phyloP scores from a whole-genome alignment of 2,329 filamentous ascomycete genomes.

The Fusarium lyarnte region DNA sequence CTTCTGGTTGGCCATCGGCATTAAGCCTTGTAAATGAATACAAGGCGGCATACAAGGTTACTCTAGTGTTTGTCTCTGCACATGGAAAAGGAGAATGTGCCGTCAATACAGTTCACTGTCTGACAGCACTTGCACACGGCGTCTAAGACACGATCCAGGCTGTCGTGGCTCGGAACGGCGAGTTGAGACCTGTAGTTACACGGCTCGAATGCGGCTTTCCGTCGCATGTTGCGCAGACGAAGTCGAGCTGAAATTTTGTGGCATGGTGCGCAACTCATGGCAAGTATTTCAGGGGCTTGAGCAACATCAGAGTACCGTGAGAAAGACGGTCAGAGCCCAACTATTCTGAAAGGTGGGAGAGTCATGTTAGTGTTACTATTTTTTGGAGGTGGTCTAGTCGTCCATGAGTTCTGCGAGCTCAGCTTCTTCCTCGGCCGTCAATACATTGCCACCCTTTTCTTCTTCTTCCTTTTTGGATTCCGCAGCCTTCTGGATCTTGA shows the following conservation, averaged over 20 bases:
- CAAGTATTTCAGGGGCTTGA: not conserved
- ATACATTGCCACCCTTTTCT: constrained; percentile 57
- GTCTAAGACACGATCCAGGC: constrained; percentile 21
- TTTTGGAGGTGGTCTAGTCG: constrained; percentile 53
- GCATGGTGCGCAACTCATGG: constrained; percentile 9
- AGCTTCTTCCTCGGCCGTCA: constrained; percentile 91
- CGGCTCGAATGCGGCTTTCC: not conserved
- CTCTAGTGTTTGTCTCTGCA: not conserved
- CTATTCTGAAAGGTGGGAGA: not conserved
- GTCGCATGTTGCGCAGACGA: constrained; percentile 1
- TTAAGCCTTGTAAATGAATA: not conserved
- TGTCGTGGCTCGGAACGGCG: constrained; percentile 4
- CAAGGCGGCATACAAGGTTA: not conserved
- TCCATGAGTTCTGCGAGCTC: constrained; percentile 93
- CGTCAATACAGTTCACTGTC: constrained; percentile 1
- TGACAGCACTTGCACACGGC: not conserved
- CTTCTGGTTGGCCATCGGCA: not conserved
- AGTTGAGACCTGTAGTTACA: not conserved
- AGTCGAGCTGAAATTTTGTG: constrained; percentile 30
- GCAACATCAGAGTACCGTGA: not conserved
- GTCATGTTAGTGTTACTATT: not conserved
- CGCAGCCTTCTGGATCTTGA: constrained; percentile 56
- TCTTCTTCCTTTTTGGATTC: constrained; percentile 63
- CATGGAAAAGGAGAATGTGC: not conserved
- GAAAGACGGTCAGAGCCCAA: not conserved